Evolutionary conservation across 2,329 filamentous ascomycete species (phyloP).

Genomic region (Mariannaea elegans): DNA sequence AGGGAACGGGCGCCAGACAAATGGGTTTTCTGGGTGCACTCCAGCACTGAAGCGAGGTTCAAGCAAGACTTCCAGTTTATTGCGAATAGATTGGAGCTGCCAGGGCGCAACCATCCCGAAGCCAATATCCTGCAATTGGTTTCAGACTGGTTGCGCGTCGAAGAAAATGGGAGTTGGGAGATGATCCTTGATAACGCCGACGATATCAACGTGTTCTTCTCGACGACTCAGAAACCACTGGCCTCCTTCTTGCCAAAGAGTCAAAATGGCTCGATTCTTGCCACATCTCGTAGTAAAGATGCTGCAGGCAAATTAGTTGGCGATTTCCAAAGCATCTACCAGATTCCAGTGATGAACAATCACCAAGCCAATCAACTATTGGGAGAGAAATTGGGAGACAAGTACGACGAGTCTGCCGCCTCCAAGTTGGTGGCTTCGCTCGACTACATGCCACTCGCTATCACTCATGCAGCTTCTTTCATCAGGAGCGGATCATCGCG

Average conservation of each 20-base stretch:
- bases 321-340: background rate
- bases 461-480: constrained; percentile 1
- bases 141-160: background rate
- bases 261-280: background rate
- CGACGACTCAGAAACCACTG: background rate
- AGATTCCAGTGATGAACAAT: background rate
- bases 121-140: constrained; percentile 4
- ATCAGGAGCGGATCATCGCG: background rate
- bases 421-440: background rate
- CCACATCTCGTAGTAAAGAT: background rate
- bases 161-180: constrained; percentile 1
- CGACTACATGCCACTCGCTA: constrained; percentile 5
- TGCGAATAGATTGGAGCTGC: constrained; percentile 6
- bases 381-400: background rate
- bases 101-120: background rate
- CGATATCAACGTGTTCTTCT: background rate
- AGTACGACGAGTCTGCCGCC: background rate
- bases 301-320: background rate
- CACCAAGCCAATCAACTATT: background rate
- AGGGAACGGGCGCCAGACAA: background rate
- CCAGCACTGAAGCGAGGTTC: constrained; percentile 9
- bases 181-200: constrained; percentile 16
- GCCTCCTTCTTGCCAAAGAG: background rate
- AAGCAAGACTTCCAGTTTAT: constrained; percentile 8
- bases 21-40: constrained; percentile 18